Percentiles rank a stretch among this genome's conserved stretches.
These are phyloP conservation scores for Hericium erinaceus DNA, from an alignment of 768 basidiomycete species.

Conservation along the genomic window DNA sequence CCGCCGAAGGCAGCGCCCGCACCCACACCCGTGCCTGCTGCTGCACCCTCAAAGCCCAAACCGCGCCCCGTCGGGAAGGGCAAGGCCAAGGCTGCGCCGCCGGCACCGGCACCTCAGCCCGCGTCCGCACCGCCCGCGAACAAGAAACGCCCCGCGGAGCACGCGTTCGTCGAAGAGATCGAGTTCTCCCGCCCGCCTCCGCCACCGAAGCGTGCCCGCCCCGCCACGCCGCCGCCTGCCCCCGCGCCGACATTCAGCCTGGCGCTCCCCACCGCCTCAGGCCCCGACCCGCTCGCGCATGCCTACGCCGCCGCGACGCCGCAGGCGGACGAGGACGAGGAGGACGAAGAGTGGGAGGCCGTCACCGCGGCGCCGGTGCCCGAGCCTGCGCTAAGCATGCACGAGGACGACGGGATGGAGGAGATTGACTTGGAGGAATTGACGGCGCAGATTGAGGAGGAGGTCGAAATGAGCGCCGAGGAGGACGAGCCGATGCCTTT, in stretches of 20 bases:
- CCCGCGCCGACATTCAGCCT: slow-evolving; percentile 22
- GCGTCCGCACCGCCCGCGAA: slow-evolving; percentile 19
- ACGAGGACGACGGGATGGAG: slow-evolving; percentile 27
- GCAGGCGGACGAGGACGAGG: slow-evolving; percentile 30
- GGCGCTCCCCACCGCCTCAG: slow-evolving; percentile 27
- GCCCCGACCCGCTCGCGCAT: slow-evolving; percentile 13
- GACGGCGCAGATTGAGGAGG: neutral
- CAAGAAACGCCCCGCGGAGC: slow-evolving; percentile 3
- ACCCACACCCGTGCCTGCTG: slow-evolving; percentile 11
- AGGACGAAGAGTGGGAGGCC: slow-evolving; percentile 45
- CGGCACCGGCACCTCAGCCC: slow-evolving; percentile 4
- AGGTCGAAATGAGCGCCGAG: slow-evolving; percentile 15
- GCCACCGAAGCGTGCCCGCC: slow-evolving; percentile 23
- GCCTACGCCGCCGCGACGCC: slow-evolving; percentile 11
- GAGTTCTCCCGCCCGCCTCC: slow-evolving; percentile 39
- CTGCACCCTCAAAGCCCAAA: slow-evolving; percentile 6
- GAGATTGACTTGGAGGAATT: neutral
- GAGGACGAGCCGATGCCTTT: slow-evolving; percentile 8
- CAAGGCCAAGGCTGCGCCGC: neutral
- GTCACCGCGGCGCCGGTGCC: slow-evolving; percentile 14
- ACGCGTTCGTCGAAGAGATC: slow-evolving; percentile 39
- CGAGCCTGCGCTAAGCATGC: slow-evolving; percentile 22
- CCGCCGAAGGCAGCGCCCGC: slow-evolving; percentile 7
- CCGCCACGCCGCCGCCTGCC: slow-evolving; percentile 17
- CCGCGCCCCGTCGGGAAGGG: slow-evolving; percentile 5